Evolutionary conservation across 1,284 basidiomycete species (phyloP).

Genomic region (Austropuccinia psidii): DNA sequence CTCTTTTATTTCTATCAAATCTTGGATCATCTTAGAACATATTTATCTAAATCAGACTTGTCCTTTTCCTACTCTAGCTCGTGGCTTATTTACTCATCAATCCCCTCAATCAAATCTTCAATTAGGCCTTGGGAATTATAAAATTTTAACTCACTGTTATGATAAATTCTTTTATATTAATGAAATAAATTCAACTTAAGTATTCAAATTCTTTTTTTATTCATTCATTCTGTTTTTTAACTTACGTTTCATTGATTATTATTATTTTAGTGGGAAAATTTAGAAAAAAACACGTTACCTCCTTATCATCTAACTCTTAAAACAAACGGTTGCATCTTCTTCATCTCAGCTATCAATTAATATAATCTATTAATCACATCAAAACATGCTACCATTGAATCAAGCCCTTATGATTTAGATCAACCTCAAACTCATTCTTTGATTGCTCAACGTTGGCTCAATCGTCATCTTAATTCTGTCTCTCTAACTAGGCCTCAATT

Average conservation of each 20-base stretch:
- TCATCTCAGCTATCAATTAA: conserved; percentile 76
- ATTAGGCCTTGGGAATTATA: conserved; percentile 40
- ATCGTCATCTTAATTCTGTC: conserved; percentile 59
- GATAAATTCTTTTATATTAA: conserved; percentile 99
- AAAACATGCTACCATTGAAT: conserved; percentile 72
- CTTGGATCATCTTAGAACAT: conserved; percentile 94
- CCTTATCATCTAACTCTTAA: conserved; percentile 89
- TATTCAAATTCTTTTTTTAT: conserved; percentile 47
- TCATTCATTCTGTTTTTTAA: neutral
- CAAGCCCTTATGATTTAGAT: conserved; percentile 38
- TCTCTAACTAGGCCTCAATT: conserved; percentile 67
- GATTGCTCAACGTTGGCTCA: conserved; percentile 74
- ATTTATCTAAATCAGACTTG: conserved; percentile 80
- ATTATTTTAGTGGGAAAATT: conserved; percentile 63
- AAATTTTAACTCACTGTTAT: conserved; percentile 81
- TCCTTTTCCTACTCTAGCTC: conserved; percentile 80
- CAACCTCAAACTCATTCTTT: conserved; percentile 57
- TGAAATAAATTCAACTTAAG: conserved; percentile 88
- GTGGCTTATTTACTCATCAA: conserved; percentile 70
- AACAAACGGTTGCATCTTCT: conserved; percentile 97
- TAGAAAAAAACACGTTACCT: conserved; percentile 62
- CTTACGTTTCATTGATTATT: conserved; percentile 11
- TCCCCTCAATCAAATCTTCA: conserved; percentile 43
- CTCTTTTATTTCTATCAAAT: conserved; percentile 57
- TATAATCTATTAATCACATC: conserved; percentile 75